Percentiles rank a stretch among this genome's conserved stretches.
Conservation (phyloP, 2,329 filamentous ascomycete genomes). For the Penicillium digitatum region DNA sequence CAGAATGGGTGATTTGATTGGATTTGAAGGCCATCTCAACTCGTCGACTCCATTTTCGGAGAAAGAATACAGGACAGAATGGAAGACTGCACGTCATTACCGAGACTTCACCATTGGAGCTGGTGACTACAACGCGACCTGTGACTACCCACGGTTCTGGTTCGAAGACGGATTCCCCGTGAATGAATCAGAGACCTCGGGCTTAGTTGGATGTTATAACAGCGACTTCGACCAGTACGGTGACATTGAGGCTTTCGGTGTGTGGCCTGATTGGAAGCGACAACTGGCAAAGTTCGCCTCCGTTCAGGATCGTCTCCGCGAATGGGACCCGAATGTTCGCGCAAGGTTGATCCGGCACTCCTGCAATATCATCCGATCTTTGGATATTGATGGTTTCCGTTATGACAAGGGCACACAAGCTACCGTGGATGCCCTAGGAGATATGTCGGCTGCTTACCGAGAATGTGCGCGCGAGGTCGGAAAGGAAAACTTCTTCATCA, state of each 20-base stretch:
- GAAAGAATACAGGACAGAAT: slow-evolving; percentile 55
- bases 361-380: slow-evolving; percentile 57
- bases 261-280: slow-evolving; percentile 60
- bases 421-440: slow-evolving; percentile 58
- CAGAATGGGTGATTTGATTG: slow-evolving; percentile 57
- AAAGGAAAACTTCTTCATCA: slow-evolving; percentile 62
- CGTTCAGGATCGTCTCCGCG: slow-evolving; percentile 63
- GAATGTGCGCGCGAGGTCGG: slow-evolving; percentile 54
- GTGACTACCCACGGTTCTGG: slow-evolving; percentile 60
- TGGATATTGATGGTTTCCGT: slow-evolving; percentile 64
- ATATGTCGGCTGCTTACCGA: slow-evolving; percentile 56
- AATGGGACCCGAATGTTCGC: slow-evolving; percentile 58
- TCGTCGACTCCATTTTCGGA: slow-evolving; percentile 53
- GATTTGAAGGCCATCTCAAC: slow-evolving; percentile 61
- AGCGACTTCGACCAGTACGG: slow-evolving; percentile 65
- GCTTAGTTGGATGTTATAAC: slow-evolving; percentile 55
- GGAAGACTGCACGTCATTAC: slow-evolving; percentile 55
- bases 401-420: slow-evolving; percentile 64
- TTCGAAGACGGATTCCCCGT: slow-evolving; percentile 54
- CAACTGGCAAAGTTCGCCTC: slow-evolving; percentile 63
- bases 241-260: slow-evolving; percentile 60
- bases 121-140: slow-evolving; percentile 49
- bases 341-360: slow-evolving; percentile 58
- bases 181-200: slow-evolving; percentile 43
- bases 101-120: slow-evolving; percentile 56